A percentile compares a stretch with the other conserved stretches of the same genome.
Evolutionary conservation across 1,284 basidiomycete genomes (phyloP).

Genomic region (Ustilago tritici): DNA sequence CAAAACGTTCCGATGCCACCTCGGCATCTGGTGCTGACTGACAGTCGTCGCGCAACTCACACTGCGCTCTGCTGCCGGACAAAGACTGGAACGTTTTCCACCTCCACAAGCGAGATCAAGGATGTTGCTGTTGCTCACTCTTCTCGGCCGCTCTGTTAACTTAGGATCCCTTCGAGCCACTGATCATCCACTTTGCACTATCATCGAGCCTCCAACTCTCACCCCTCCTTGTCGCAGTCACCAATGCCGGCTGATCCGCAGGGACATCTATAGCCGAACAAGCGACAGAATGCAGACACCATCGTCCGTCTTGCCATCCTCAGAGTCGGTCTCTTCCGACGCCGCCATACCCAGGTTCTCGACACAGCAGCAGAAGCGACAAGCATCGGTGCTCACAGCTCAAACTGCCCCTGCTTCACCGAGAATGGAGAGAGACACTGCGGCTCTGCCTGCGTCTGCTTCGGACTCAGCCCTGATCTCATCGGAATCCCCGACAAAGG

Average conservation of each 20-base stretch:
- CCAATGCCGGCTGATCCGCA: conserved; percentile 6
- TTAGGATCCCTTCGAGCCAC: neutral
- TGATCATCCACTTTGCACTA: neutral
- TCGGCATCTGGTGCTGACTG: neutral
- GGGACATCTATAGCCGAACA: neutral
- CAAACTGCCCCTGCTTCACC: conserved; percentile 34
- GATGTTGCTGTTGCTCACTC: conserved; percentile 10
- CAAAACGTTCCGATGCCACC: neutral
- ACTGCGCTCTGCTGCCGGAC: conserved; percentile 1
- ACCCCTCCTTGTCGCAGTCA: neutral
- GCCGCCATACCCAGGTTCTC: conserved; percentile 12
- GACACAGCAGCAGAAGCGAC: conserved; percentile 25
- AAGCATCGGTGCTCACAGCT: conserved; percentile 29
- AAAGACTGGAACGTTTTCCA: neutral
- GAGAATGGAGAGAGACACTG: conserved; percentile 5
- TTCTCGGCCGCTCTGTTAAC: neutral
- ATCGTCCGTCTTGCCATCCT: conserved; percentile 4
- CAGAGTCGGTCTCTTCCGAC: conserved; percentile 14
- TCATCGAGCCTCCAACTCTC: neutral
- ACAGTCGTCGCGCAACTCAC: neutral
- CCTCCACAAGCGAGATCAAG: neutral
- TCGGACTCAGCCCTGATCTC: conserved; percentile 31
- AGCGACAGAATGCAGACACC: conserved; percentile 8
- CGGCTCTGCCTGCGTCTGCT: conserved; percentile 20
- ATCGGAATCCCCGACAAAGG: conserved; percentile 1